phyloP scores from a whole-genome alignment of 2,329 filamentous ascomycete species.

The Fusarium tupiense region DNA sequence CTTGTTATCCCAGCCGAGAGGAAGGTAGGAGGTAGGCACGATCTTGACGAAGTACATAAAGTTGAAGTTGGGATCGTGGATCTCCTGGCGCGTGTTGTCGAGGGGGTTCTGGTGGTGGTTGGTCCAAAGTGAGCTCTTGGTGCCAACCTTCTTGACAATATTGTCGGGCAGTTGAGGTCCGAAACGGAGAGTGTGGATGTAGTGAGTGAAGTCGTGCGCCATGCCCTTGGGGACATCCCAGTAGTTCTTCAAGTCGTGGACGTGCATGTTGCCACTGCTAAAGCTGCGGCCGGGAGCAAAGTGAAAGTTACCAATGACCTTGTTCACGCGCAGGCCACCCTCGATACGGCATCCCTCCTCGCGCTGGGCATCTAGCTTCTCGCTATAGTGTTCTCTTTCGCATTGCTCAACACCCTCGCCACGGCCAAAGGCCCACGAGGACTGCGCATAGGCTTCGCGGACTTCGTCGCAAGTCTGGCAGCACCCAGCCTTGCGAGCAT shows the following conservation, averaged over 20 bases:
- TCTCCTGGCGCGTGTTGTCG: slow-evolving; percentile 80
- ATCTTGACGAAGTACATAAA: slow-evolving; percentile 99
- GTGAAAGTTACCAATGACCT: slow-evolving; percentile 98
- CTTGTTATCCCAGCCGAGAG: slow-evolving; percentile 84
- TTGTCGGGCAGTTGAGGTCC: slow-evolving; percentile 87
- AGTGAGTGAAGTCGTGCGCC: slow-evolving; percentile 88
- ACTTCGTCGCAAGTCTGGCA: slow-evolving; percentile 98
- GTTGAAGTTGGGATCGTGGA: slow-evolving; percentile 86
- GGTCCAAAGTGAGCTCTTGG: slow-evolving; percentile 71
- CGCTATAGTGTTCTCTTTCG: slow-evolving; percentile 90
- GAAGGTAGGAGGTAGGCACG: slow-evolving; percentile 93
- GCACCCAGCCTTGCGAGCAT: slow-evolving; percentile 83
- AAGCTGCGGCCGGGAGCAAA: slow-evolving; percentile 96
- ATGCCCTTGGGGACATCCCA: slow-evolving; percentile 75
- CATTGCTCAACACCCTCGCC: slow-evolving; percentile 96
- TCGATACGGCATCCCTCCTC: slow-evolving; percentile 95
- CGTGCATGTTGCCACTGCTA: slow-evolving; percentile 95
- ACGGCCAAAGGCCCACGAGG: slow-evolving; percentile 92
- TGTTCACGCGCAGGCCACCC: slow-evolving; percentile 93
- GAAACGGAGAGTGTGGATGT: slow-evolving; percentile 89
- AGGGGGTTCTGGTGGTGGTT: slow-evolving; percentile 94
- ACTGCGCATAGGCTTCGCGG: slow-evolving; percentile 87
- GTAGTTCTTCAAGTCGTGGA: slow-evolving; percentile 97
- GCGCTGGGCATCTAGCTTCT: slow-evolving; percentile 87
- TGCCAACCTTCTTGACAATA: slow-evolving; percentile 68